Percentiles rank a stretch among this genome's conserved stretches.
Evolutionary conservation across 331 rosid species (phyloP).

Genomic region (Acacia pycnantha): DNA sequence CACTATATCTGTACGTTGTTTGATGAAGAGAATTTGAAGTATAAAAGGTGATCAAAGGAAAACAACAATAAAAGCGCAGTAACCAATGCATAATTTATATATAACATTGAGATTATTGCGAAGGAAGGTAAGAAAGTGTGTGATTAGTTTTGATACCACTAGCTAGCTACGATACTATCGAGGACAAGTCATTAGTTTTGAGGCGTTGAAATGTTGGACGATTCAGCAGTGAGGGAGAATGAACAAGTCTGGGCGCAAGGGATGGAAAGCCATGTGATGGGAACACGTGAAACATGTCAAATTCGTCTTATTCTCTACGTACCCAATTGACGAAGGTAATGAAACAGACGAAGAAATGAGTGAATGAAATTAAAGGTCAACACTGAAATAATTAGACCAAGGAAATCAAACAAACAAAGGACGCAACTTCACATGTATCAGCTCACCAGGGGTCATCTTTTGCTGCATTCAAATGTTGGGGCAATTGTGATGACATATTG

Average conservation of each 20-base stretch:
- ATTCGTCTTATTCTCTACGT: no score
- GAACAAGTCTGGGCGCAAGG: not conserved
- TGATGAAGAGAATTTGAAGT: no score
- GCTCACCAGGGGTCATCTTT: not conserved
- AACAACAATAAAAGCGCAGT: no score
- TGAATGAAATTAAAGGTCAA: not conserved
- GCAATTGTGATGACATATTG: not conserved
- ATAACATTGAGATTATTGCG: no score
- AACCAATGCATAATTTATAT: no score
- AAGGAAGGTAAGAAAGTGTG: no score
- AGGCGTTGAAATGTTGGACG: not conserved
- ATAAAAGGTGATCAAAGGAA: no score
- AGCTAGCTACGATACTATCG: no score
- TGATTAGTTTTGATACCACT: no score
- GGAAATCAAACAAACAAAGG: not conserved
- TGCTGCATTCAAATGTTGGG: not conserved
- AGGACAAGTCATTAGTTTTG: not conserved
- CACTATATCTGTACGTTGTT: no score
- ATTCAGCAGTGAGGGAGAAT: not conserved
- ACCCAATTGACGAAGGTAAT: not conserved
- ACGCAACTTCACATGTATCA: not conserved
- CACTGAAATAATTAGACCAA: not conserved
- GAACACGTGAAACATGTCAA: not conserved
- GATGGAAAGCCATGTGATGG: not conserved
- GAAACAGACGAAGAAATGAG: not conserved